These are phyloP conservation scores for Backusella liffmaniae DNA, from an alignment of 192 early-diverging fungal genomes.

Conservation along the genomic window DNA sequence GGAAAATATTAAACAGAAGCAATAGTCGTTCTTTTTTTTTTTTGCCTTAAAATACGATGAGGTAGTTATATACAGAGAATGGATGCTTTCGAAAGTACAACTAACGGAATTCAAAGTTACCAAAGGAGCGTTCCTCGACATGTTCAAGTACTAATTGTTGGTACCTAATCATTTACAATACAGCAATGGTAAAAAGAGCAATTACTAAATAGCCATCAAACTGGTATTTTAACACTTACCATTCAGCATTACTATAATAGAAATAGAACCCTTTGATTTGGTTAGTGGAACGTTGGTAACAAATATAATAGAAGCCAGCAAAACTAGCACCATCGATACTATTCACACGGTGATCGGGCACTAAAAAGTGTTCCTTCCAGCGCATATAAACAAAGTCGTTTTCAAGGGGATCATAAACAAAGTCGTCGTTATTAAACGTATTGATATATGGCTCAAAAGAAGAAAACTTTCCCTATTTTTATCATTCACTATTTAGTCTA, in stretches of 20 bases:
- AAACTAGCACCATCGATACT: slow-evolving; percentile 82
- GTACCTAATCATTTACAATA: slow-evolving; percentile 28
- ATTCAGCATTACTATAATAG: slow-evolving; percentile 56
- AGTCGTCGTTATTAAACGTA: slow-evolving; percentile 44
- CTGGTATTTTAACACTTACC: slow-evolving; percentile 32
- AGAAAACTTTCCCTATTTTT: slow-evolving; percentile 43
- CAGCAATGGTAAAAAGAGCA: background rate
- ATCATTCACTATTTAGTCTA: background rate
- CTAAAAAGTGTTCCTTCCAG: slow-evolving; percentile 92
- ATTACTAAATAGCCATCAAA: background rate
- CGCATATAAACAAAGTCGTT: slow-evolving; percentile 81
- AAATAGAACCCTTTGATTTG: slow-evolving; percentile 62
- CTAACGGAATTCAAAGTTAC: slow-evolving; percentile 50
- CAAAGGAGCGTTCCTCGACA: slow-evolving; percentile 40
- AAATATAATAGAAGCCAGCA: slow-evolving; percentile 89
- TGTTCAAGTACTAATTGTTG: slow-evolving; percentile 43
- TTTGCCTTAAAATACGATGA: background rate
- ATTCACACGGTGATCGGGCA: slow-evolving; percentile 80
- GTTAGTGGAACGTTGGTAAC: slow-evolving; percentile 62
- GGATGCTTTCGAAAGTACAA: background rate
- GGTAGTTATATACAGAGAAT: background rate
- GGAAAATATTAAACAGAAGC: background rate
- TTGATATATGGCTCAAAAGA: slow-evolving; percentile 50
- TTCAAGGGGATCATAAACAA: slow-evolving; percentile 43
- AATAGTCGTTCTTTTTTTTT: background rate